Evolutionary conservation across 2,329 filamentous ascomycete genomes (phyloP).

Genomic region (Dryadomyces quercus-mongolicae): DNA sequence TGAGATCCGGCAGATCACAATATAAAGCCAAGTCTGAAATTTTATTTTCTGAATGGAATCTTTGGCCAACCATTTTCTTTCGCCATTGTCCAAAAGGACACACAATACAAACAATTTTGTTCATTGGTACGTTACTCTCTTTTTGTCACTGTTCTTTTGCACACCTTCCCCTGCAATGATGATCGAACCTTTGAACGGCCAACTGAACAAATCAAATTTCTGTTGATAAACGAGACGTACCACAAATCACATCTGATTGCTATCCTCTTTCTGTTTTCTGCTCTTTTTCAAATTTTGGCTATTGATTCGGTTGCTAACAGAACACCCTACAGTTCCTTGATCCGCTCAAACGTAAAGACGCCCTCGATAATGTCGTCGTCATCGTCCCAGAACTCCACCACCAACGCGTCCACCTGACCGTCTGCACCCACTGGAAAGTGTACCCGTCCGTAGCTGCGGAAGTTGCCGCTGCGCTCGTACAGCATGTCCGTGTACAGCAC

Average conservation of each 20-base stretch:
- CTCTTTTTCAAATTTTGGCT: neutral
- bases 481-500: slow-evolving; percentile 18
- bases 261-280: slow-evolving; percentile 5
- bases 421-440: slow-evolving; percentile 19
- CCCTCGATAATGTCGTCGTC: slow-evolving; percentile 16
- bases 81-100: too few relatives aligned
- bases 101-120: too few relatives aligned
- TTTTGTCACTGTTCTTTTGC: slow-evolving; percentile 6
- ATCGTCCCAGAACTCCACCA: slow-evolving; percentile 18
- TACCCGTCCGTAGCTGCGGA: slow-evolving; percentile 17
- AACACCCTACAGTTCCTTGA: slow-evolving; percentile 5
- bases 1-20: neutral
- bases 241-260: slow-evolving; percentile 44
- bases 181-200: slow-evolving; percentile 50
- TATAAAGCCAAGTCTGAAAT: too few relatives aligned
- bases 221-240: slow-evolving; percentile 35
- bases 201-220: slow-evolving; percentile 42
- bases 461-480: slow-evolving; percentile 14
- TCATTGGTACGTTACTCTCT: too few relatives aligned
- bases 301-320: neutral
- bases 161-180: slow-evolving; percentile 29
- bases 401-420: slow-evolving; percentile 17
- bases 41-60: neutral
- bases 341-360: slow-evolving; percentile 18
- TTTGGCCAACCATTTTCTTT: too few relatives aligned